These are phyloP conservation scores for Arachis monticola DNA, from an alignment of 331 rosid species.

Conservation along the genomic window DNA sequence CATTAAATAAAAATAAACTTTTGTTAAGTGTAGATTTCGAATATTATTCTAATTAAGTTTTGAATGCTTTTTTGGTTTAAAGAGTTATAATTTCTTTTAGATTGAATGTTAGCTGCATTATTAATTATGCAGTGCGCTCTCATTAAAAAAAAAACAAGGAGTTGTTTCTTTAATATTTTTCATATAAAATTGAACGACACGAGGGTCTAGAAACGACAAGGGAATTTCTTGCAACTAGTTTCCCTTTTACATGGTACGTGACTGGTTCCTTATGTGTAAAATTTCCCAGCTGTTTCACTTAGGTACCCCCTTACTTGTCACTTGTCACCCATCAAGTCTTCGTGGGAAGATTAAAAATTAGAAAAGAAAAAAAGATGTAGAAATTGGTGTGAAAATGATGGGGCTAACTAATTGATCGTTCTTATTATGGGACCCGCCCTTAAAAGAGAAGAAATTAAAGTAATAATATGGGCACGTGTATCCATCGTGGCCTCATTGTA, in stretches of 20 bases:
- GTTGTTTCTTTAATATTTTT: too few species aligned
- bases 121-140: too few species aligned
- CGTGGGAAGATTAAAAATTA: background rate
- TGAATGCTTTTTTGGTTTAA: too few species aligned
- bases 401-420: conserved; percentile 15
- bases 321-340: conserved; percentile 23
- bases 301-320: background rate
- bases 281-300: conserved; percentile 26
- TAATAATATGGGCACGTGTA: conserved; percentile 40
- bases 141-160: too few species aligned
- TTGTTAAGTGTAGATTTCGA: too few species aligned
- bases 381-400: conserved; percentile 41
- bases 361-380: background rate
- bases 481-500: conserved; percentile 36
- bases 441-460: background rate
- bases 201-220: conserved; percentile 34
- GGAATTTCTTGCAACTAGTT: conserved; percentile 38
- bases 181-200: background rate
- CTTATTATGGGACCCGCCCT: conserved; percentile 19
- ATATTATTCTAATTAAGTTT: too few species aligned
- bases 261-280: conserved; percentile 53
- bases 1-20: too few species aligned
- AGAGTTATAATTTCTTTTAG: too few species aligned
- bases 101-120: too few species aligned
- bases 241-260: conserved; percentile 41